phyloP scores from a whole-genome alignment of 2,329 filamentous ascomycete species.

The Ciborinia camelliae region DNA sequence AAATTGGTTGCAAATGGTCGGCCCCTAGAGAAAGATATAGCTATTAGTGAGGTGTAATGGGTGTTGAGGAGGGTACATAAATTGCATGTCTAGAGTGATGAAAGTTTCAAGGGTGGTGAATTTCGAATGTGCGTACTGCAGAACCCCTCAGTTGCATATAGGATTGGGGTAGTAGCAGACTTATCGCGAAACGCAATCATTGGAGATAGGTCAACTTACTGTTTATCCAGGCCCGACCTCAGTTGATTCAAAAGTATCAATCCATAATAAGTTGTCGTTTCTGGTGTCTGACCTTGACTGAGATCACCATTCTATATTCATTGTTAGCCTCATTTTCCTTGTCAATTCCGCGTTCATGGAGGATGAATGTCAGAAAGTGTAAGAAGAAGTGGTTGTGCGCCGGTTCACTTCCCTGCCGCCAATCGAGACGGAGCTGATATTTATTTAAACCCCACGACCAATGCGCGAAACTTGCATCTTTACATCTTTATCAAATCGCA shows the following conservation, averaged over 20 bases:
- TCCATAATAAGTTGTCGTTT: constrained; percentile 69
- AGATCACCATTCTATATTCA: constrained; percentile 29
- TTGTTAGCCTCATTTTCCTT: constrained; percentile 34
- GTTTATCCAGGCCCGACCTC: constrained; percentile 75
- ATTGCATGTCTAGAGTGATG: not conserved
- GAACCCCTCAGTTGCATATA: not conserved
- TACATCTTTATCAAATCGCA: constrained; percentile 20
- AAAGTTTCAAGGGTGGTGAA: not conserved
- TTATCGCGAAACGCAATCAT: constrained; percentile 1
- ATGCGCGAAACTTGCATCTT: constrained; percentile 15
- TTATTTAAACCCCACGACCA: constrained; percentile 18
- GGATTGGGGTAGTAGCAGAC: constrained; percentile 1
- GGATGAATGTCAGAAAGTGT: not conserved
- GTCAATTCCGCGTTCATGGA: constrained; percentile 10
- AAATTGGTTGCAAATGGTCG: constrained; percentile 73
- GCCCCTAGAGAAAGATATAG: constrained; percentile 48
- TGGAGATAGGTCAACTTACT: constrained; percentile 50
- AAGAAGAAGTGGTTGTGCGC: constrained; percentile 20
- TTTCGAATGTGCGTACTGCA: not conserved
- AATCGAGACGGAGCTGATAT: constrained; percentile 24
- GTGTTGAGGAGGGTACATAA: not conserved
- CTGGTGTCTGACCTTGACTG: constrained; percentile 52
- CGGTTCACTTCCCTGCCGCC: constrained; percentile 29
- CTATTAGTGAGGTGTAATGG: constrained; percentile 12
- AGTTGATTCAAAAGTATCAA: constrained; percentile 72